phyloP scores from a whole-genome alignment of 2,329 filamentous ascomycete genomes.

The Coniella lustricola region DNA sequence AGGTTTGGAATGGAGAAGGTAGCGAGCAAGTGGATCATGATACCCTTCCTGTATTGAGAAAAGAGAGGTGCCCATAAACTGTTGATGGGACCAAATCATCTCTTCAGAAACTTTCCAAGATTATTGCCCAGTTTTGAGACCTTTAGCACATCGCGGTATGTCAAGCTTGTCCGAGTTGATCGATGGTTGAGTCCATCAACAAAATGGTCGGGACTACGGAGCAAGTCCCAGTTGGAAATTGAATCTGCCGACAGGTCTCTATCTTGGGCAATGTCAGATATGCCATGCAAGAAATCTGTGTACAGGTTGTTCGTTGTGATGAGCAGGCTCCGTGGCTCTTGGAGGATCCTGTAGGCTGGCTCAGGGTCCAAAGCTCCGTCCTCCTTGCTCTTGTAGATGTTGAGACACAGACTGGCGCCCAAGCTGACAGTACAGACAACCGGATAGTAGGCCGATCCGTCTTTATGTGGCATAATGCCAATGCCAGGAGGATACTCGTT shows the following conservation, averaged over 20 bases:
- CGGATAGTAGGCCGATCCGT: conserved; percentile 79
- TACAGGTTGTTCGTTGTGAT: conserved; percentile 66
- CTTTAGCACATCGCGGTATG: conserved; percentile 79
- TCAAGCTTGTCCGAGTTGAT: conserved; percentile 62
- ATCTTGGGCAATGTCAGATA: conserved; percentile 61
- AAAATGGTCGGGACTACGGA: conserved; percentile 44
- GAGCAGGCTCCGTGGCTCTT: conserved; percentile 76
- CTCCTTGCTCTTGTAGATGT: conserved; percentile 61
- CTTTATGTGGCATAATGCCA: conserved; percentile 97
- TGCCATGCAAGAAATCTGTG: conserved; percentile 66
- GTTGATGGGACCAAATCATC: conserved; percentile 29
- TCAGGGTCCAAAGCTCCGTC: conserved; percentile 49
- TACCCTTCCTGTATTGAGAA: conserved; percentile 59
- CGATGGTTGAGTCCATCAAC: conserved; percentile 49
- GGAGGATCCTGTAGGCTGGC: conserved; percentile 57
- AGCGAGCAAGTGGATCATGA: conserved; percentile 63
- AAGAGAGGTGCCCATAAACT: conserved; percentile 12
- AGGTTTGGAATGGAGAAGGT: conserved; percentile 67
- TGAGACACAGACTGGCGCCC: conserved; percentile 68
- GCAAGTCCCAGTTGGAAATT: conserved; percentile 65
- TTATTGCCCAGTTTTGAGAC: conserved; percentile 68
- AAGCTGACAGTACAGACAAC: conserved; percentile 89
- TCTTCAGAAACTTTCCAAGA: conserved; percentile 45
- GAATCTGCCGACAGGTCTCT: conserved; percentile 52
- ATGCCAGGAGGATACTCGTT: conserved; percentile 86